Base-by-base conservation (phyloP, 352 stramenopile genomes). In the Phytophthora syringae region DNA sequence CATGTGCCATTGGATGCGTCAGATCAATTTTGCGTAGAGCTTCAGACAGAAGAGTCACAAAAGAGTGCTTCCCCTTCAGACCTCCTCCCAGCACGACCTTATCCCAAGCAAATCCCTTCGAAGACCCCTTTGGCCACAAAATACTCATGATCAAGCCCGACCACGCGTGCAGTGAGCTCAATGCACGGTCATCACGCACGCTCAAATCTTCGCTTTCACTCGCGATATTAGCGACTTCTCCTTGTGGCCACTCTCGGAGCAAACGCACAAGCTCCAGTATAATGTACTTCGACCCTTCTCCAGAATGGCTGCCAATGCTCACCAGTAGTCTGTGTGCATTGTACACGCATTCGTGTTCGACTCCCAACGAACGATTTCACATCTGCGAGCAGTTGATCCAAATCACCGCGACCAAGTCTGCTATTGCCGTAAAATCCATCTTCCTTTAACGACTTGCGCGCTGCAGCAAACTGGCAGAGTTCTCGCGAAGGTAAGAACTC, bases 101-200 rank as follows among this genome's bases (percentile, higher is more conserved):
- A 55, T 95, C 86, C 84, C 84, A 93, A 0, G 86, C 85, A 39
- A 93, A 86, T 16, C 80, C 77, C 47, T 95, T 95, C 15, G 79
- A 80, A 13, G 82, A 81, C 2, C 84, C 86, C 39, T 88, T 87
- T 4, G 88, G 88, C 88, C 88, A 96, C 49, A 95, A 72, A 37
- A 96, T 90, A 52, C 85, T 94, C 86, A 95, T 94, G 30, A 94
- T 90, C 30, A 96, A 64, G 12, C 84, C 85, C 4, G 80, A 83
- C 88, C 88, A 96, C 3, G 86, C 88, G 52, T 96, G 86, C 30
- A 96, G 60, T n/a, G 71, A 80, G 59, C 82, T 94, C 30, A 96
- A 32, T 11, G 87, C 80, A n/a, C 52, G 49, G 52, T 93, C 84
- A 47, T 95, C 85, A 12, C 71, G 64, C n/a, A 95, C 79, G 40